Base-by-base conservation (phyloP, 495 filamentous ascomycete species). In the Penicillium tannophilum region DNA sequence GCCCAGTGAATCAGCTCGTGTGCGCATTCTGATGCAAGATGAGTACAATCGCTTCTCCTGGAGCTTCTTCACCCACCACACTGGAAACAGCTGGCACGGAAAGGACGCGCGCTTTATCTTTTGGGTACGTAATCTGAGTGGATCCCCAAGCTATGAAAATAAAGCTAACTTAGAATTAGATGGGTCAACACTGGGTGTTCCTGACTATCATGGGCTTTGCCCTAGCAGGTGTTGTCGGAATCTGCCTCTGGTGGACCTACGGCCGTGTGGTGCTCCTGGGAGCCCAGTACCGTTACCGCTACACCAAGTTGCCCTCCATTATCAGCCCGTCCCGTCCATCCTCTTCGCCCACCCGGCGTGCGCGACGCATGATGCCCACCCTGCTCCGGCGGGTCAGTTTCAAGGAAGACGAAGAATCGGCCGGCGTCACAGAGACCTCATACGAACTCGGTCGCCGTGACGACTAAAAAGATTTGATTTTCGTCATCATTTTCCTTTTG, bases 61-160 rank as follows among this genome's bases (percentile, higher is more conserved):
- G 88, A 88, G 85, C 59, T 92, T 93, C 77, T 93, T 93, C 67
- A 87, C 82, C 19, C 86, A 90, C 63, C 83, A 89, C 62, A 79
- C 80, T 33, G 90, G 90, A 19, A 90, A 84, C 71, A 88, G 84
- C 64, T 92, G 90, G 90, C 90, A 93, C 66, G 82, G 82, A 20
- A 84, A 81, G 56, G 90, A 93, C 63, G 90, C 90, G 9, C 77
- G 81, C 64, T 69, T 90, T 5, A 90, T 93, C 63, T 90, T 93
- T 71, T 93, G 90, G 88, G 78, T 83, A 70, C 65, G 78, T 56
- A 3, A n/a, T 20, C 0, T 2, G 4, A 17, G 7, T 24, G 16
- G 10, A 23, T 24, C 10, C 43, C 12, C 16, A 10, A 36, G 1
- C 17, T n/a, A 30, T 5, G 20, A 35, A 35, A 33, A 11, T 4